Conservation (phyloP, 441 rosid genomes). For the Eruca vesicaria region DNA sequence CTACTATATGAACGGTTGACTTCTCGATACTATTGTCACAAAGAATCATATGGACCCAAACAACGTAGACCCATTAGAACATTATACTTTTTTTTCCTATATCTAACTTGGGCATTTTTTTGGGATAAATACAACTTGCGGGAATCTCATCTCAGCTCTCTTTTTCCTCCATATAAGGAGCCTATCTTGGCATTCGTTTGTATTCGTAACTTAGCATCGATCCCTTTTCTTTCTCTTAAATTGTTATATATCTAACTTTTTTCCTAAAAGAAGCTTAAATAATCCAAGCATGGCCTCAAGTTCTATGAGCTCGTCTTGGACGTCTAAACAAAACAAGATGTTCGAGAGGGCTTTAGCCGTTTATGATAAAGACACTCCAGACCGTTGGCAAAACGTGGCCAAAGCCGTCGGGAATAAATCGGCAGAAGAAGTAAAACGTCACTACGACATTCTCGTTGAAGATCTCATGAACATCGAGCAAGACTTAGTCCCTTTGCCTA, state of each 20-base stretch:
- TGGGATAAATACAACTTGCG: conserved; percentile 29
- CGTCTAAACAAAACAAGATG: conserved; percentile 37
- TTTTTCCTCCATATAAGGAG: conserved; percentile 35
- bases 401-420: conserved; percentile 41
- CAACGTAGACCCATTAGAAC: conserved; percentile 29
- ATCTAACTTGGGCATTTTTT: neutral
- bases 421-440: conserved; percentile 43
- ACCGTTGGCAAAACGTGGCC: conserved; percentile 47
- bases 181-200: conserved; percentile 29
- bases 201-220: conserved; percentile 18
- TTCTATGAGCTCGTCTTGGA: conserved; percentile 37
- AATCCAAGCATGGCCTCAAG: conserved; percentile 33
- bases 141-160: conserved; percentile 20
- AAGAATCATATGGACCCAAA: conserved; percentile 25
- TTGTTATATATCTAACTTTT: conserved; percentile 2
- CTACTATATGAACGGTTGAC: neutral
- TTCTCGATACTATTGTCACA: neutral
- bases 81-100: neutral
- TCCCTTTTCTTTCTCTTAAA: conserved; percentile 15
- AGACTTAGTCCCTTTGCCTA: conserved; percentile 41
- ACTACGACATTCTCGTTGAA: conserved; percentile 40
- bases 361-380: conserved; percentile 37
- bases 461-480: conserved; percentile 45
- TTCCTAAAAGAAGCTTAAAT: neutral
- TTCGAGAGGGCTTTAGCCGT: conserved; percentile 45